Evolutionary conservation across 768 basidiomycete genomes (phyloP).

Genomic region (Agrocybe chaxingu): DNA sequence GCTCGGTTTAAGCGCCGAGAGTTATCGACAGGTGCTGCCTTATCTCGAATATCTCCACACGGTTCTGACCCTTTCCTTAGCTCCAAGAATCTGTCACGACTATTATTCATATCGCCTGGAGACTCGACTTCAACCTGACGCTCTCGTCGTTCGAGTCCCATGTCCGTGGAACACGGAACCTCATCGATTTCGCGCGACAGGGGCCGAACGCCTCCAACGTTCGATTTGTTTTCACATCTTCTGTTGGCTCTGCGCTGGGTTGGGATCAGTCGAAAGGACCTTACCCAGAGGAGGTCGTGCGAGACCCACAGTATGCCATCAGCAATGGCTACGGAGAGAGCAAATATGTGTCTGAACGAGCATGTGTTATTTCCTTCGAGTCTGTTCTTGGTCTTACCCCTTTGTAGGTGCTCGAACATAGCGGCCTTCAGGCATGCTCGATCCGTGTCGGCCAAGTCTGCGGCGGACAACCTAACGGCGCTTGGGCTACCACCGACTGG

Average conservation of each 20-base stretch:
- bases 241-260: slow-evolving; percentile 18
- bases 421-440: slow-evolving; percentile 23
- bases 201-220: slow-evolving; percentile 20
- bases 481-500: slow-evolving; percentile 35
- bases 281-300: slow-evolving; percentile 24
- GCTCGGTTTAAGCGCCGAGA: slow-evolving; percentile 20
- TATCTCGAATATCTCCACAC: not conserved
- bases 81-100: slow-evolving; percentile 24
- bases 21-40: slow-evolving; percentile 22
- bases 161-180: slow-evolving; percentile 32
- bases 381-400: not conserved
- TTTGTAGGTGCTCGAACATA: slow-evolving; percentile 23
- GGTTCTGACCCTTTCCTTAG: slow-evolving; percentile 7
- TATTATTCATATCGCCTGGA: slow-evolving; percentile 42
- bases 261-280: slow-evolving; percentile 22
- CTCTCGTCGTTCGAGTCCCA: slow-evolving; percentile 38
- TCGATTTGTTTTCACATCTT: slow-evolving; percentile 34
- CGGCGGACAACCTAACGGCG: slow-evolving; percentile 26
- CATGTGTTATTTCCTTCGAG: slow-evolving; percentile 11
- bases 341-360: slow-evolving; percentile 35
- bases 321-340: slow-evolving; percentile 34
- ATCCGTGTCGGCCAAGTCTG: slow-evolving; percentile 32
- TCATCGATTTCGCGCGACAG: slow-evolving; percentile 30
- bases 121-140: slow-evolving; percentile 39
- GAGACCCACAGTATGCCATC: slow-evolving; percentile 21